Evolutionary conservation across 163 green algal genomes (phyloP), one percentile per base, ranked within the genome.

Genomic region (Trebouxiophyceae sp.): DNA sequence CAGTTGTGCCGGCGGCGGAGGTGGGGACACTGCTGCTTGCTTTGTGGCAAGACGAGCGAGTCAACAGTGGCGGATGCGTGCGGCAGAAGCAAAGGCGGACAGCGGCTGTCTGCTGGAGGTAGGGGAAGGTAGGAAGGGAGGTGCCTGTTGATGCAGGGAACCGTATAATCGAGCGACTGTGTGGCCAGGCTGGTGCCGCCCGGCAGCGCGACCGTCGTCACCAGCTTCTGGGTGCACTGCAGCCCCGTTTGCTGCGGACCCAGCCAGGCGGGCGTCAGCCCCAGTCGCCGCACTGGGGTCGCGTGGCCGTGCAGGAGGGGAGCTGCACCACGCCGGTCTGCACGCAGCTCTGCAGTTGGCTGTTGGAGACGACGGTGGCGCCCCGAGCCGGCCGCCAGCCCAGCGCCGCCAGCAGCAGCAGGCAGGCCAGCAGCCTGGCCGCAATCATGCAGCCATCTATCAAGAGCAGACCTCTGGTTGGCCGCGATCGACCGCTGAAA

Each of bases 101-200:
- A n/a, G n/a, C n/a, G n/a, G n/a, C n/a, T n/a, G n/a, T n/a, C n/a
- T n/a, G n/a, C n/a, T n/a, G n/a, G n/a, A n/a, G n/a, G n/a, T n/a
- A n/a, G n/a, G 23, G 54, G 24, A 58, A 63, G 6, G n/a, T 32
- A 57, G 24, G 34, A 28, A 24, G 39, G 6, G 24, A 24, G 31
- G 22, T 45, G 84, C 83, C 83, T 89, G 70, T 76, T 77, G 27
- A 92, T 66, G 69, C 85, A 92, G 27, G 30, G 63, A 3, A 92
- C 33, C 0, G 63, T 67, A 6, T 87, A 86, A 20, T 89, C 44
- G 0, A 92, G 71, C 1, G 60, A 20, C 63, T 87, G 63, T 6
- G 75, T 90, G 19, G 63, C 54, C n/a, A 91, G 64, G 27, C 45
- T 66, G 24, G 78, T 64, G 3, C 77, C 74, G 19, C 63, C 72